Evolutionary conservation across 805 yeast species (phyloP), one percentile per base, ranked within the genome.

Genomic region (Wickerhamiella occidentalis): DNA sequence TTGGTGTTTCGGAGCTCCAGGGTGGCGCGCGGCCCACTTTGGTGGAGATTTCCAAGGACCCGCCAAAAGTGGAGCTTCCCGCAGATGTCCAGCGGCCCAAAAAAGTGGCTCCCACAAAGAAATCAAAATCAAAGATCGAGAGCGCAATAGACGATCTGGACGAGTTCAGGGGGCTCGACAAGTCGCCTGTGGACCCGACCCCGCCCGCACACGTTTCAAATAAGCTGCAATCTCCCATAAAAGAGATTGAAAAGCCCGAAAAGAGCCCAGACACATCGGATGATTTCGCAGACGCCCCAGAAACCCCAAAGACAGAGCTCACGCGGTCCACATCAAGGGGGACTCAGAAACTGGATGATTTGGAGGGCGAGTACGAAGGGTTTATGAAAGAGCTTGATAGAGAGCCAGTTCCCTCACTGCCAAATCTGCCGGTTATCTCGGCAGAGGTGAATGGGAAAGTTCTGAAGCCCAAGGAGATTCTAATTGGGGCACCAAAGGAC

Each of bases 311-410:
- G 15, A n/a, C 15, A 11, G 38, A 33, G 38, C 38, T 33, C 9
- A 18, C 5, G 19, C 18, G 38, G 38, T 33, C 38, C n/a, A 17
- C 38, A 5, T 44, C 40, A 3, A 21, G n/a, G 26, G 40, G 47
- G 11, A n/a, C 47, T n/a, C 47, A 45, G 18, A 37, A 40, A 40
- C n/a, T 45, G 7, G 48, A 45, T 6, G 48, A 45, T 13, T n/a
- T 45, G 43, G 28, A 45, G 43, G 33, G 40, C 37, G 48, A 45
- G 43, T 45, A 35, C 19, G 29, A 12, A 13, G 36, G 15, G 18
- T 23, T 45, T 17, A 19, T 45, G 43, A 25, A 12, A 7, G 48
- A 37, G 5, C 28, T 45, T 9, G 48, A 18, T 11, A n/a, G 21
- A 35, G 38, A 33, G 19, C 11, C 38, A 9, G 38, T 33, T n/a